Conservation (phyloP, 768 basidiomycete species). For the Melanogaster broomeanus region DNA sequence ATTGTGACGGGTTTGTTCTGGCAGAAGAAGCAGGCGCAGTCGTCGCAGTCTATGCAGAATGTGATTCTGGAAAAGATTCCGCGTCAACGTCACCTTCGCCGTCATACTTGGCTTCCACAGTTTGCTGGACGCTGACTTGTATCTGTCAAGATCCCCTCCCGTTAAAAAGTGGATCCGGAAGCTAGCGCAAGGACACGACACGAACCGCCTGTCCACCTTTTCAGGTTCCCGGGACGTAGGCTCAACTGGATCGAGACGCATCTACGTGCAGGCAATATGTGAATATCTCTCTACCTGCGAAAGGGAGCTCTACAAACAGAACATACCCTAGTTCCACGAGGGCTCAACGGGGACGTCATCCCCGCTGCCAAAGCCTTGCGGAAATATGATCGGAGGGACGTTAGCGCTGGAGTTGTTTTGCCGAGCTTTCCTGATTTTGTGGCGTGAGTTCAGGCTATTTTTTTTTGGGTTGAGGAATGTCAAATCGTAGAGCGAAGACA, state of each 20-base stretch:
- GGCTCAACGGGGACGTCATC: background rate
- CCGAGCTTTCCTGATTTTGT: conserved; percentile 3
- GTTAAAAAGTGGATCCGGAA: background rate
- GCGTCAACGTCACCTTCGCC: background rate
- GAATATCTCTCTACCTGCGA: background rate
- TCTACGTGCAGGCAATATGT: conserved; percentile 1
- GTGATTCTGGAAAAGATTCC: background rate
- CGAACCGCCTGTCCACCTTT: conserved; percentile 8
- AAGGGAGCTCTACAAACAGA: conserved; percentile 2
- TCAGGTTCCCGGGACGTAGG: background rate
- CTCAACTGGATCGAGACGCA: conserved; percentile 1
- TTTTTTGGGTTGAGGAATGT: background rate
- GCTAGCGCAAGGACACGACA: background rate
- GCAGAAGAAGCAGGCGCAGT: no score
- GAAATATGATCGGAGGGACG: conserved; percentile 3
- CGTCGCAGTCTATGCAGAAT: background rate
- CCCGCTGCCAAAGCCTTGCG: background rate
- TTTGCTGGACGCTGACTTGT: conserved; percentile 20
- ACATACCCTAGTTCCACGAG: background rate
- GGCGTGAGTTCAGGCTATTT: conserved; percentile 22
- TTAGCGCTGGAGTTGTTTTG: background rate
- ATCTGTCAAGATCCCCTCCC: conserved; percentile 1
- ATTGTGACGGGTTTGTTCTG: no score
- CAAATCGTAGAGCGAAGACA: no score
- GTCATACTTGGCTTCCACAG: conserved; percentile 18